These are phyloP conservation scores for Jacaranda copaia DNA, from an alignment of 257 asterid species.

Conservation along the genomic window DNA sequence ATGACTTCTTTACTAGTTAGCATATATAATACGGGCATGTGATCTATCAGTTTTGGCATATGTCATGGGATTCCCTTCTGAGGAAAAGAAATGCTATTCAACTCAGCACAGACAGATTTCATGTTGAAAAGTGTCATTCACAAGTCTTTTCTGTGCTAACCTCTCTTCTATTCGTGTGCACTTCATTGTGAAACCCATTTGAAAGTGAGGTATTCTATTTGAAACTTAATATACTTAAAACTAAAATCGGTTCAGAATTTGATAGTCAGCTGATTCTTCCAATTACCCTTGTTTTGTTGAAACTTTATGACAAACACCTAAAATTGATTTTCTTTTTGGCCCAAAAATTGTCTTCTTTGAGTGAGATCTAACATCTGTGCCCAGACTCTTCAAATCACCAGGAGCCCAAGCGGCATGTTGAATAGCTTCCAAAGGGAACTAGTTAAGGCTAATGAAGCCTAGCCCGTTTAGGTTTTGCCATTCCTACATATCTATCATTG, in stretches of 20 bases:
- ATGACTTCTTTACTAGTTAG: not conserved
- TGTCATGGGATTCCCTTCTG: not conserved
- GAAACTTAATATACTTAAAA: not conserved
- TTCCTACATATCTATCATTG: slow-evolving; percentile 16
- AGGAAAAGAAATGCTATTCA: not conserved
- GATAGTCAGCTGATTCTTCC: not conserved
- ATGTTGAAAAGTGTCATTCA: too few relatives aligned
- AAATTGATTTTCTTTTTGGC: not conserved
- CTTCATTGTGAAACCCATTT: not conserved
- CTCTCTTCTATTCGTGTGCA: not conserved
- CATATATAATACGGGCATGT: not conserved
- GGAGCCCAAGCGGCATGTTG: not conserved
- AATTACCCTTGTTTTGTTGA: not conserved
- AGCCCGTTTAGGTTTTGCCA: not conserved
- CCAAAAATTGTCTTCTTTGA: too few relatives aligned
- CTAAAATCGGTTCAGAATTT: not conserved
- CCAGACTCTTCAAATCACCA: not conserved
- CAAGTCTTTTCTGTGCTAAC: not conserved
- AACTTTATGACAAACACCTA: not conserved
- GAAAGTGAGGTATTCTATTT: not conserved
- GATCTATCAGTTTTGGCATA: not conserved
- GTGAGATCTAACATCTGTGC: not conserved
- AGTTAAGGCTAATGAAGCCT: slow-evolving; percentile 3
- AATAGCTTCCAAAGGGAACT: slow-evolving; percentile 1
- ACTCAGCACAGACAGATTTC: not conserved